These are phyloP conservation scores for Nicotiana knightiana DNA, from an alignment of 257 asterid species.

Conservation along the genomic window DNA sequence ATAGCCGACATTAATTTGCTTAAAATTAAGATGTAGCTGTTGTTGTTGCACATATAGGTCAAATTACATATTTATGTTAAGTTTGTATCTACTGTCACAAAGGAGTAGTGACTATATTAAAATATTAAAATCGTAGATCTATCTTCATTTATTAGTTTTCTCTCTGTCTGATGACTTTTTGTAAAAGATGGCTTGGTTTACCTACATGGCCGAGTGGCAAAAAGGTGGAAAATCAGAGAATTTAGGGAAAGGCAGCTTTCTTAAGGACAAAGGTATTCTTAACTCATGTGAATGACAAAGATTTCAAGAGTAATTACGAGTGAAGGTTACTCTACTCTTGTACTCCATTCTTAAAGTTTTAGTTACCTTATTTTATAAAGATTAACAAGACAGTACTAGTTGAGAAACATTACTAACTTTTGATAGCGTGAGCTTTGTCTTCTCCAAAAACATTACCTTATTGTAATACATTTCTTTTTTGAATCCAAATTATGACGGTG, in stretches of 20 bases:
- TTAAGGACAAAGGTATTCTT: conserved; percentile 19
- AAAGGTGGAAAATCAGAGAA: not conserved
- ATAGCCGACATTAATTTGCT: not conserved
- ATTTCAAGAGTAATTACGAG: conserved; percentile 38
- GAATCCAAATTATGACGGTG: too few species aligned
- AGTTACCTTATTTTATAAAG: not conserved
- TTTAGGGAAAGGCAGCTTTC: conserved; percentile 10
- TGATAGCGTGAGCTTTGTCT: not conserved
- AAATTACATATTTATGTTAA: not conserved
- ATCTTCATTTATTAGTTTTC: not conserved
- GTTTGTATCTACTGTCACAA: not conserved
- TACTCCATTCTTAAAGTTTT: not conserved
- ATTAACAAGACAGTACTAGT: not conserved
- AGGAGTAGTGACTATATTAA: not conserved
- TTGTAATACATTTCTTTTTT: not conserved
- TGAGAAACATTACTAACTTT: not conserved
- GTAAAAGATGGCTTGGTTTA: not conserved
- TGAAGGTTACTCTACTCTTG: conserved; percentile 22
- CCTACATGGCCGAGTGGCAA: not conserved
- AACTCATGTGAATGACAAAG: conserved; percentile 21
- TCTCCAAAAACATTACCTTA: not conserved
- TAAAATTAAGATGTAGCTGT: not conserved
- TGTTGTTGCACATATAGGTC: not conserved
- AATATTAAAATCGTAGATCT: not conserved
- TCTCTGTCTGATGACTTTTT: not conserved